phyloP scores from a whole-genome alignment of 768 basidiomycete genomes.

The Chalciporus chontae region DNA sequence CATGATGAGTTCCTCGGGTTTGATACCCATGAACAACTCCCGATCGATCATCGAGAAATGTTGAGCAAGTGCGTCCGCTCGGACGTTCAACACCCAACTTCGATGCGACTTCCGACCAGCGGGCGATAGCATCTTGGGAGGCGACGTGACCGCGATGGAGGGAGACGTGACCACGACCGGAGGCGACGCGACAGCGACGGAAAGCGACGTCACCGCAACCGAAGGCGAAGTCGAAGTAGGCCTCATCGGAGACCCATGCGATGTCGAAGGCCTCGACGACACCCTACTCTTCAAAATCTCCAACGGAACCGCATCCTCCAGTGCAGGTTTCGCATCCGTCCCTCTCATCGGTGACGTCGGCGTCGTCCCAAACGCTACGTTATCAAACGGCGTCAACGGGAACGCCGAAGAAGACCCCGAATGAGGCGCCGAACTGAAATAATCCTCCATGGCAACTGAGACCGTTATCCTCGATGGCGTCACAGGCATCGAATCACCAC shows the following conservation, averaged over 20 bases:
- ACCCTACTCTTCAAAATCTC: conserved; percentile 66
- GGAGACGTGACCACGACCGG: conserved; percentile 5
- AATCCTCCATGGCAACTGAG: conserved; percentile 22
- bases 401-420: conserved; percentile 15
- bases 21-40: conserved; percentile 79
- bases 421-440: conserved; percentile 15
- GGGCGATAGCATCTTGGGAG: conserved; percentile 35
- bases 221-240: conserved; percentile 5
- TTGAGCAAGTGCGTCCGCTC: conserved; percentile 61
- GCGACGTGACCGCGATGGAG: conserved; percentile 21
- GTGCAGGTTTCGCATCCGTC: conserved; percentile 45
- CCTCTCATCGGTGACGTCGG: conserved; percentile 31
- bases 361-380: background rate
- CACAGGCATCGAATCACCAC: conserved; percentile 11
- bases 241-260: conserved; percentile 26
- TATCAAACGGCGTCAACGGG: conserved; percentile 16
- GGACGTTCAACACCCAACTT: conserved; percentile 67
- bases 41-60: conserved; percentile 88
- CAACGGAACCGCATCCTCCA: conserved; percentile 61
- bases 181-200: conserved; percentile 20
- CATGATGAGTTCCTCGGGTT: conserved; percentile 84
- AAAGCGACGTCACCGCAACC: conserved; percentile 14
- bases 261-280: conserved; percentile 35
- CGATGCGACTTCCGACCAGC: conserved; percentile 49
- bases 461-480: conserved; percentile 21